Evolutionary conservation across 345 rosid genomes (phyloP).

Genomic region (Clarkia xantiana): DNA sequence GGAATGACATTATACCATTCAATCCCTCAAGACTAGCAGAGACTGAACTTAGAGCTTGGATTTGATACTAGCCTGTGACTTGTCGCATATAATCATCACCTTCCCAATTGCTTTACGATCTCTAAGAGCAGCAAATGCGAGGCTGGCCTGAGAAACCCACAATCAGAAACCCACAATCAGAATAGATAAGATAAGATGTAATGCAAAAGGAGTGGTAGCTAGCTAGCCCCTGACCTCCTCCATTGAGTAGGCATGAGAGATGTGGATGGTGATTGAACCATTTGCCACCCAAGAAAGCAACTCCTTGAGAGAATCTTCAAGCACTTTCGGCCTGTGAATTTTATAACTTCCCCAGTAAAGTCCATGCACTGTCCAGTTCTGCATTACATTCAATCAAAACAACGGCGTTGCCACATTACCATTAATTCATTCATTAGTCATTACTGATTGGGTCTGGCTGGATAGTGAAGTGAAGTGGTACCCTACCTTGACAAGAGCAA

Average conservation of each 20-base stretch:
- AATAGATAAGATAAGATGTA: neutral
- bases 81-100: slow-evolving; percentile 55
- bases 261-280: slow-evolving; percentile 53
- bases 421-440: too few relatives aligned
- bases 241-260: slow-evolving; percentile 54
- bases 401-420: too few relatives aligned
- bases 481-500: slow-evolving; percentile 81
- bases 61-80: slow-evolving; percentile 15
- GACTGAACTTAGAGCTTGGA: slow-evolving; percentile 45
- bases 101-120: slow-evolving; percentile 85
- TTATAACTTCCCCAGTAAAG: slow-evolving; percentile 89
- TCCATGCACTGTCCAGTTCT: slow-evolving; percentile 98
- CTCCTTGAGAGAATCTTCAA: slow-evolving; percentile 58
- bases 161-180: neutral
- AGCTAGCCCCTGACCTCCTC: slow-evolving; percentile 44
- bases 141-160: slow-evolving; percentile 45
- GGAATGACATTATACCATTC: too few relatives aligned
- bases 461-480: neutral
- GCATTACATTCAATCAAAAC: slow-evolving; percentile 7
- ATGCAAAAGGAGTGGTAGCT: slow-evolving; percentile 4
- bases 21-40: too few relatives aligned
- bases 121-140: slow-evolving; percentile 66
- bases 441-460: neutral
- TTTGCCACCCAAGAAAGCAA: slow-evolving; percentile 63
- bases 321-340: slow-evolving; percentile 44